Conservation (phyloP, 176 grass and related monocot genomes). For the Carex kokanica region DNA sequence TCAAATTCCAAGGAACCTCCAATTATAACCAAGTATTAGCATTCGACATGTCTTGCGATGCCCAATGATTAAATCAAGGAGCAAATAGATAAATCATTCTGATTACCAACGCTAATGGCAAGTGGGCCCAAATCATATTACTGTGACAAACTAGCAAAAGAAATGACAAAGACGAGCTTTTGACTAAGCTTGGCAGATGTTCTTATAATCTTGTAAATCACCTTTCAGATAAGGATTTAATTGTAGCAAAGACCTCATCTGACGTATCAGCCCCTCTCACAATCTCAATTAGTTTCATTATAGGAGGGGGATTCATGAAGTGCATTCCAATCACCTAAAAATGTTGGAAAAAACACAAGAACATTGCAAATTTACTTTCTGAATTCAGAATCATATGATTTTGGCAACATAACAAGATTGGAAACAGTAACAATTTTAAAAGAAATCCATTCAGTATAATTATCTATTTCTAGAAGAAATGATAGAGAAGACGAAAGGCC, state of each 20-base stretch:
- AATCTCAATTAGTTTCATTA: conserved; percentile 97
- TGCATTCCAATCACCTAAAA: conserved; percentile 90
- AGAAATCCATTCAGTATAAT: not conserved
- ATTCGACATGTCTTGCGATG: not conserved
- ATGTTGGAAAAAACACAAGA: not conserved
- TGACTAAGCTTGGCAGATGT: not conserved
- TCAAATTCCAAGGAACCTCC: not conserved
- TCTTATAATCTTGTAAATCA: conserved; percentile 12
- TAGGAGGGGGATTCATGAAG: conserved; percentile 91
- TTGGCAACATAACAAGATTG: not conserved
- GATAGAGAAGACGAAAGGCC: not conserved
- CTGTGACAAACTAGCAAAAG: not conserved
- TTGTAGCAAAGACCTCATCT: conserved; percentile 52
- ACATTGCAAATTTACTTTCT: not conserved
- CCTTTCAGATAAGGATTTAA: conserved; percentile 84
- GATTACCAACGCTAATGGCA: not conserved
- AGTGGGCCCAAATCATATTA: not conserved
- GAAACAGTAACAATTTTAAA: not conserved
- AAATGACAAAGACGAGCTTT: not conserved
- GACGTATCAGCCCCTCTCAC: conserved; percentile 85
- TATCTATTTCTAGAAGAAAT: not conserved
- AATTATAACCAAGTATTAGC: not conserved
- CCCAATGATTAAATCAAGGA: not conserved
- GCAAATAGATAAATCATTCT: not conserved
- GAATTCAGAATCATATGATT: not conserved